A percentile compares a stretch with the other conserved stretches of the same genome.
phyloP scores from a whole-genome alignment of 208 protist genomes.

The Acanthamoeba castellanii region DNA sequence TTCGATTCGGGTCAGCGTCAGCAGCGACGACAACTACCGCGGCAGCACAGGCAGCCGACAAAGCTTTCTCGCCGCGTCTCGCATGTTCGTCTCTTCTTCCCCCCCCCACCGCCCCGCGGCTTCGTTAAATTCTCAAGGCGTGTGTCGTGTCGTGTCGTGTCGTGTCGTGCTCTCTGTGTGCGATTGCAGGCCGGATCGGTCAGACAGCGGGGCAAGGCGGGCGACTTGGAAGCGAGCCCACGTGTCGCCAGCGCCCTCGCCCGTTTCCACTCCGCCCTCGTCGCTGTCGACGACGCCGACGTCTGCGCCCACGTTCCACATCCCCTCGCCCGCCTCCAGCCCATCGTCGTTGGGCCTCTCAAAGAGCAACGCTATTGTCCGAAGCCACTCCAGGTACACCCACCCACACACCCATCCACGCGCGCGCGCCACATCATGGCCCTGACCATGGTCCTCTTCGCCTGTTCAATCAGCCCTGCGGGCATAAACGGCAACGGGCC shows the following conservation, averaged over 20 bases:
- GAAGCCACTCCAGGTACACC: not conserved
- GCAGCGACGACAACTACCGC: not conserved
- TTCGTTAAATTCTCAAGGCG: not conserved
- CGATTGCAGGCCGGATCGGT: not conserved
- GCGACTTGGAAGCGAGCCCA: slow-evolving; percentile 17
- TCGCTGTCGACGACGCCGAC: not conserved
- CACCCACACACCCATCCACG: not conserved
- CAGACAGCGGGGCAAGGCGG: not conserved
- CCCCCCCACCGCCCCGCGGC: not conserved
- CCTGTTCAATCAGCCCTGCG: not conserved
- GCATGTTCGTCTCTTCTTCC: slow-evolving; percentile 5
- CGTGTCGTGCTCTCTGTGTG: too few species aligned
- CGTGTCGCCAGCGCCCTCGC: not conserved
- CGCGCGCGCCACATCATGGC: too few species aligned
- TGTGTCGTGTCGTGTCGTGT: not conserved
- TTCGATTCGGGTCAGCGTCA: slow-evolving; percentile 12
- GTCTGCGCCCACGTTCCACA: not conserved
- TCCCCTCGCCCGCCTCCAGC: not conserved
- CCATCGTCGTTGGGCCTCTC: not conserved
- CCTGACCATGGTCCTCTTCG: too few species aligned
- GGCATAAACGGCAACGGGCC: not conserved
- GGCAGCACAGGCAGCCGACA: slow-evolving; percentile 8
- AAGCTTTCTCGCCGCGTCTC: slow-evolving; percentile 48
- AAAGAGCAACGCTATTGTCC: not conserved
- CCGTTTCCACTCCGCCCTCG: not conserved